Base-by-base conservation (phyloP, 495 filamentous ascomycete species). In the Xanthoparmelia taractica region DNA sequence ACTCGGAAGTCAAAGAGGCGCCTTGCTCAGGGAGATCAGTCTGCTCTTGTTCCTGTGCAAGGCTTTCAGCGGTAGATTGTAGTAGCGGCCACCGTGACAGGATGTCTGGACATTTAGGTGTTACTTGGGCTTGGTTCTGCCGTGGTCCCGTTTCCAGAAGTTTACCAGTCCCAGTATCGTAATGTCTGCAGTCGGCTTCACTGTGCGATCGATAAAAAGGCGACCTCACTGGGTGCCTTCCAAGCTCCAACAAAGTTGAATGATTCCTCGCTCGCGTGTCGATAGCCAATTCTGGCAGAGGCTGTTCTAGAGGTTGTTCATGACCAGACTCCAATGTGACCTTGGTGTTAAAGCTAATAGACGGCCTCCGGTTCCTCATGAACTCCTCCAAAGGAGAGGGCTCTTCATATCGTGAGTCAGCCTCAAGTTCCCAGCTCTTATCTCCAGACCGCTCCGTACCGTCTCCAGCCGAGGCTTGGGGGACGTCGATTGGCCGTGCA, bases 1-100 rank as follows among this genome's bases (percentile, higher is more conserved):
- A 79, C 34, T 78, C 76, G 1, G 84, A 85, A 8, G 85, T 87
- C 65, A 88, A 74, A 13, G 85, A 87, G 20, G 81, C 80, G n/a
- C 75, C 77, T 48, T 68, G 76, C n/a, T 78, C 77, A 31, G 76
- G 40, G 18, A 52, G 12, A 23, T 76, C 74, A 34, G 67, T 63
- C 54, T 38, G 54, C 20, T 17, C 54, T 60, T 76, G 68, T 47
- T 74, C 71, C 33, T 75, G 75, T 36, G 71, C 73, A 10, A 79
- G 72, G 15, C 75, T 70, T 31, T 78, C 73, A 2, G 18, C 40
- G 13, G 54, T 58, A 58, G 61, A 50, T 37, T 73, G 73, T 57
- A 80, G 68, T 40, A 74, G 69, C 55, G 78, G 74, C n/a, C 72
- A 69, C 36, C 75, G 77, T 58, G 75, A 74, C 61, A 20, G 58